A percentile compares a stretch with the other conserved stretches of the same genome.
phyloP scores from a whole-genome alignment of 305 asterid species.

The Andrographis paniculata region DNA sequence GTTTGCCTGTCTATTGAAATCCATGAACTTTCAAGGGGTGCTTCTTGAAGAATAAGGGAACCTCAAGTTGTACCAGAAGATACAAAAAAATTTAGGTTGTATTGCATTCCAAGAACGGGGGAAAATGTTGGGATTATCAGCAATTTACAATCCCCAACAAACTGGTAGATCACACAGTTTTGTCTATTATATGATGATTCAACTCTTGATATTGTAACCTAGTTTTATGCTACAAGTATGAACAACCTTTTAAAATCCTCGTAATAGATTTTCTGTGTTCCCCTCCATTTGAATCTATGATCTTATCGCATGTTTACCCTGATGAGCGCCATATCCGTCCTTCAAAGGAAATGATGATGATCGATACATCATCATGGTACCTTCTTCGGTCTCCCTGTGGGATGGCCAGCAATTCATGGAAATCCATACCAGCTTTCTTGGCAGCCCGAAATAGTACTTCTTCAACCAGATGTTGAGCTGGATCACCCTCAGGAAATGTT shows the following conservation, averaged over 20 bases:
- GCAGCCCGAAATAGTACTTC: conserved; percentile 95
- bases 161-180: conserved; percentile 18
- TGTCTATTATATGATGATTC: conserved; percentile 5
- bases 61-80: conserved; percentile 22
- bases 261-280: no score
- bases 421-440: conserved; percentile 89
- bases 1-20: conserved; percentile 12
- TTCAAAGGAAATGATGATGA: conserved; percentile 83
- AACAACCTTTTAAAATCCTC: not conserved
- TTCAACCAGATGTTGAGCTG: conserved; percentile 94
- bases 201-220: conserved; percentile 3
- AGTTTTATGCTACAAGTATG: conserved; percentile 15
- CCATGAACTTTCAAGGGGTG: conserved; percentile 12
- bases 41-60: conserved; percentile 23
- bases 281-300: not conserved
- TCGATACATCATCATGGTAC: conserved; percentile 96
- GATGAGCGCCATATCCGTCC: conserved; percentile 93
- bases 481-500: conserved; percentile 95
- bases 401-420: conserved; percentile 80
- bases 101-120: conserved; percentile 16
- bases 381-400: conserved; percentile 91
- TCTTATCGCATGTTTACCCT: conserved; percentile 25
- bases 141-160: conserved; percentile 42
- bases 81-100: conserved; percentile 25
- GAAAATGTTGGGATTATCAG: conserved; percentile 21